These are phyloP conservation scores for Puccinellia tenuiflora DNA, from an alignment of 176 grass and related monocot species.

Conservation along the genomic window DNA sequence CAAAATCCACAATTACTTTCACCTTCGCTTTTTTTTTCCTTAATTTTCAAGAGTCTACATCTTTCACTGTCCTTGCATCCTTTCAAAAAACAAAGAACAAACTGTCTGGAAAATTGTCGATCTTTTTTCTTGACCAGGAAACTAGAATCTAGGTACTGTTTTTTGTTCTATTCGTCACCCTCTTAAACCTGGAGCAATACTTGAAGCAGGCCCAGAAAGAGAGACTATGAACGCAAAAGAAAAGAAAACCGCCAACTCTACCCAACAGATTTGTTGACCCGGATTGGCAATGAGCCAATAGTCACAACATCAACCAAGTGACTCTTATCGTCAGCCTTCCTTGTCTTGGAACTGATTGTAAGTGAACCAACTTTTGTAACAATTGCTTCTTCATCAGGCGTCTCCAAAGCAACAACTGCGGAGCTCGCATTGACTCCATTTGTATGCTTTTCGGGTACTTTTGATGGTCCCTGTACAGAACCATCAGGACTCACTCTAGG, in stretches of 20 bases:
- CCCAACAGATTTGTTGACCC: conserved; percentile 33
- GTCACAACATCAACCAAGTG: conserved; percentile 40
- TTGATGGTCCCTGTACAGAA: background rate
- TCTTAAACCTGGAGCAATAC: conserved; percentile 10
- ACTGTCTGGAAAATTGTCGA: conserved; percentile 3
- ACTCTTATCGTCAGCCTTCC: conserved; percentile 8
- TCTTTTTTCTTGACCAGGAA: conserved; percentile 9
- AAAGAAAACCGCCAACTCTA: background rate
- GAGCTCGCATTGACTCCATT: background rate
- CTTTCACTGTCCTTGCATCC: background rate
- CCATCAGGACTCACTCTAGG: background rate
- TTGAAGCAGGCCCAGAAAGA: background rate
- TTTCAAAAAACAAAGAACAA: conserved; percentile 13
- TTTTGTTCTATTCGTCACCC: background rate
- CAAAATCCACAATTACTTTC: background rate
- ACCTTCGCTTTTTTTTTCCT: background rate
- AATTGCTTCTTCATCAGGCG: background rate
- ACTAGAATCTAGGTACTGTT: conserved; percentile 15
- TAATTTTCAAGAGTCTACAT: background rate
- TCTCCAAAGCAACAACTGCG: background rate
- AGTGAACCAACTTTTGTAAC: conserved; percentile 32
- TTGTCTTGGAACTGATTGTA: conserved; percentile 26
- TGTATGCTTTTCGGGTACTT: conserved; percentile 3
- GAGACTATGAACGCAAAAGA: background rate
- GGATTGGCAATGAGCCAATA: conserved; percentile 65